Evolutionary conservation across 176 grass and related monocot species (phyloP), one percentile per base, ranked within the genome.

Genomic region (Puccinellia tenuiflora): DNA sequence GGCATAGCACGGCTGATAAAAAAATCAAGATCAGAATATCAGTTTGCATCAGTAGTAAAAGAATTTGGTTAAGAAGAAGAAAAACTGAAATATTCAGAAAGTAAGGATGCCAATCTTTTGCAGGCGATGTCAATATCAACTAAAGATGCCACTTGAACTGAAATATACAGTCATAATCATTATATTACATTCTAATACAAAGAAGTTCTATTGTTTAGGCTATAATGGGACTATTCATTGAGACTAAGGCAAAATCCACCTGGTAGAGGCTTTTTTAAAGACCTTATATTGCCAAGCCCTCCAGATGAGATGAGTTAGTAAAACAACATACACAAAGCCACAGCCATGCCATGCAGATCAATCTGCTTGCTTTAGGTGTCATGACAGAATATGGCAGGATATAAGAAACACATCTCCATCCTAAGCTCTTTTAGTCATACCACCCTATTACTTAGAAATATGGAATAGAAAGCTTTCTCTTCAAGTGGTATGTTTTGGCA

Each of bases 1-100:
- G 96, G 93, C 96, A 98, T 98, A 75, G 87, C 92, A 61, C 56
- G 91, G 71, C 93, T 98, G 92, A 45, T 35, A 68, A 64, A 50
- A 82, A 83, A 87, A 40, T 33, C 5, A 80, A 79, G 37, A 75
- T 66, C 71, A 88, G 25, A 72, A 78, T 53, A 80, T 82, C 15
- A 88, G 71, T 65, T 63, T 25, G 4, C 22, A 28, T 16, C 30
- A 84, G 79, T 45, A 69, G 37, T 72, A 77, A 56, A 29, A 25
- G 6, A 86, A 9, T 15, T 67, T 73, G 50, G 18, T 43, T 53
- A 8, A 57, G 82, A 65, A 16, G 25, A 84, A 37, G 37, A 50
- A 79, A 46, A 69, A 62, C 9, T 71, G 67, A 70, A 79, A 50
- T 5, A 61, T 61, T 9, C 54, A 12, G 45, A 47, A 3, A 21